These are phyloP conservation scores for Zea mays DNA, from an alignment of 176 grass and related monocot species.

Conservation along the genomic window Zm-B73-REFERENCE-NAM-5.0 NC_050104.1:134127001-134127500, in stretches of 20 bases:
- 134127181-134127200: slow-evolving; percentile 77
- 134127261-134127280: not conserved
- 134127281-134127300: too few relatives aligned
- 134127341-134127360: slow-evolving; percentile 90
- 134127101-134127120: slow-evolving; percentile 30
- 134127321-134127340: slow-evolving; percentile 96
- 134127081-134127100: too few relatives aligned
- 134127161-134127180: slow-evolving; percentile 83
- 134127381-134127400: slow-evolving; percentile 79
- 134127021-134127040: too few relatives aligned
- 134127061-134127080: too few relatives aligned
- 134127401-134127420: slow-evolving; percentile 79
- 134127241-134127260: slow-evolving; percentile 31
- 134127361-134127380: slow-evolving; percentile 88
- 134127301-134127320: too few relatives aligned
- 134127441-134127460: slow-evolving; percentile 94
- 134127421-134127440: slow-evolving; percentile 63
- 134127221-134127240: slow-evolving; percentile 96
- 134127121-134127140: slow-evolving; percentile 73
- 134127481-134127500: slow-evolving; percentile 98
- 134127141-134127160: slow-evolving; percentile 87
- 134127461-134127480: slow-evolving; percentile 85
- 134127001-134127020: too few relatives aligned
- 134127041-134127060: too few relatives aligned
- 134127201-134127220: slow-evolving; percentile 93